Evolutionary conservation across 176 grass and related monocot species (phyloP).

Genomic region (Thalia dealbata): DNA sequence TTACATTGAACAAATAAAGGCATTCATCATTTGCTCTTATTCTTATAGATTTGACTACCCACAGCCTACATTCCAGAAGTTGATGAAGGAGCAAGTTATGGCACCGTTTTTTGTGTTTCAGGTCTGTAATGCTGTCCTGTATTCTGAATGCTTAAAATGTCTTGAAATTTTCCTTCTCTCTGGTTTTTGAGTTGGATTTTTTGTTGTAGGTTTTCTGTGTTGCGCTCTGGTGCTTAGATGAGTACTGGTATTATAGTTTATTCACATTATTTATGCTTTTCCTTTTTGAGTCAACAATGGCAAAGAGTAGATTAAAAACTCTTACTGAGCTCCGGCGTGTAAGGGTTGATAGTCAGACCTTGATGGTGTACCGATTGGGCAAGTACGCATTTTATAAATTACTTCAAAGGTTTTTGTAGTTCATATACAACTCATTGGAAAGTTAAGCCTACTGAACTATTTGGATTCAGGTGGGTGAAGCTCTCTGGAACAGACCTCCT

Average conservation of each 20-base stretch:
- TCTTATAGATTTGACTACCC: conserved; percentile 93
- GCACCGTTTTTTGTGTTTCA: conserved; percentile 99
- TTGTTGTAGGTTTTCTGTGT: conserved; percentile 90
- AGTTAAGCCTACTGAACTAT: conserved; percentile 24
- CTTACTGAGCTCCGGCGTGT: conserved; percentile 96
- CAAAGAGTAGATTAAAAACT: conserved; percentile 90
- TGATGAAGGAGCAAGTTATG: conserved; percentile 94
- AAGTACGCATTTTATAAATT: conserved; percentile 47
- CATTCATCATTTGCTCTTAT: conserved; percentile 3
- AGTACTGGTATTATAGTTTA: conserved; percentile 99
- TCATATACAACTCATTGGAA: not conserved
- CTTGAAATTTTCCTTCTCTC: too few species aligned
- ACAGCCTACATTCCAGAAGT: conserved; percentile 96
- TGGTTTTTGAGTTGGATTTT: conserved; percentile 22
- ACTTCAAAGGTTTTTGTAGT: not conserved
- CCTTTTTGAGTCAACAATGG: conserved; percentile 99
- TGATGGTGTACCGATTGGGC: conserved; percentile 68
- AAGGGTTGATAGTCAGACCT: conserved; percentile 91
- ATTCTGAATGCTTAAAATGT: conserved; percentile 10
- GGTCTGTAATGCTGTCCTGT: conserved; percentile 30
- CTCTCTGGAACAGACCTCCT: conserved; percentile 78
- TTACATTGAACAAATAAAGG: not conserved
- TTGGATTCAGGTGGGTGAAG: conserved; percentile 74
- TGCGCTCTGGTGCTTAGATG: conserved; percentile 93
- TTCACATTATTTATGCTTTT: conserved; percentile 99